Evolutionary conservation across 768 basidiomycete genomes (phyloP), one percentile per base, ranked within the genome.

Genomic region (Brasilioporus rufonigricans): DNA sequence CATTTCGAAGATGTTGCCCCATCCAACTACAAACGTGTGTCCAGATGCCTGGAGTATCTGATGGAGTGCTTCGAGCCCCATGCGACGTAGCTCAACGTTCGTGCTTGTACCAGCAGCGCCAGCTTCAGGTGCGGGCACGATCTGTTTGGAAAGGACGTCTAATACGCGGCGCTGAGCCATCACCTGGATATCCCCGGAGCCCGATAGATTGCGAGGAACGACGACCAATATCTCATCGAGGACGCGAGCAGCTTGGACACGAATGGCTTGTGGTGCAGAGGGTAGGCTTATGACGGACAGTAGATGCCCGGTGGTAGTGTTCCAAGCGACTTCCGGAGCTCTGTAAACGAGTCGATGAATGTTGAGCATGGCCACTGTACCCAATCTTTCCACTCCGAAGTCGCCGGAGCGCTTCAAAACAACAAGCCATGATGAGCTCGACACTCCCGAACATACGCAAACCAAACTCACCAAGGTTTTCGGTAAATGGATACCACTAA

Each of bases 1-100:
- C 82, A 98, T 94, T 59, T 87, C 83, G 69, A 98, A 98, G 61
- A 98, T 93, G 0, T 79, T 88, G 61, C 89, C 87, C 96, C 96
- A 99, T 0, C 97, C 96, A 14, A 89, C 83, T 9, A 94, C 82
- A 1, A 99, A 77, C 0, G 93, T 93, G 69, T 98, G 93, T 1
- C 92, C 96, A 0, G 92, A 91, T 1, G 86, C 84, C 66, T 98
- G 91, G 11, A 99, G 75, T 50, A 99, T 94, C 60, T 90, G 83
- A 59, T 94, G 91, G 11, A 99, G 72, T 0, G 91, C 91, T 63
- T 96, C 92, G 49, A 95, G 75, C 0, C 93, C 96, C 83, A 94
- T 89, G 23, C 86, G 77, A 24, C 94, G 81, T 36, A 98, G 75
- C 63, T 98, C 95, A 18, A 93, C 83, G 5, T 74, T 78, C 0